Percentiles rank a stretch among this genome's conserved stretches.
Evolutionary conservation across 495 filamentous ascomycete species (phyloP).

Genomic region (Pseudevernia furfuracea): DNA sequence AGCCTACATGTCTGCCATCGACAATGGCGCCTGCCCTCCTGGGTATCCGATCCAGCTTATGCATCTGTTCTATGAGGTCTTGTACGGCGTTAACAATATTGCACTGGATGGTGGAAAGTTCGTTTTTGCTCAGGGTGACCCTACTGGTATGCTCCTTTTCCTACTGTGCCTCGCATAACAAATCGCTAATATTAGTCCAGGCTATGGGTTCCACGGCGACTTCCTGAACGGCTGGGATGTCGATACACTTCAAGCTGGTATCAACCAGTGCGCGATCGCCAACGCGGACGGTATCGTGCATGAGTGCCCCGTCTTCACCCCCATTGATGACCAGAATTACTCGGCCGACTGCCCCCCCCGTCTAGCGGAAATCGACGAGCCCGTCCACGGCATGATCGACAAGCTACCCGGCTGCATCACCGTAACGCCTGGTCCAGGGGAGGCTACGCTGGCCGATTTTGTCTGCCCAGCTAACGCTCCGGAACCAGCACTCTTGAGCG

Average conservation of each 20-base stretch:
- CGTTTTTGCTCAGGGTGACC: conserved; percentile 35
- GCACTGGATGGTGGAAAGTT: conserved; percentile 22
- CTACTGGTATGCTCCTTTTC: conserved; percentile 27
- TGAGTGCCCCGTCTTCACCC: conserved; percentile 30
- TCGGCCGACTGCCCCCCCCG: conserved; percentile 21
- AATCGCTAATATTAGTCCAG: conserved; percentile 25
- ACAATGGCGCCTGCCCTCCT: conserved; percentile 36
- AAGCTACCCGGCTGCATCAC: conserved; percentile 41
- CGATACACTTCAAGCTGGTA: conserved; percentile 24
- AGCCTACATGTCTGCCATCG: conserved; percentile 31
- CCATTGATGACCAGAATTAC: conserved; percentile 23
- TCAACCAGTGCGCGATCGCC: background rate
- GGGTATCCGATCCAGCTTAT: conserved; percentile 35
- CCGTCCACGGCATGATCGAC: conserved; percentile 31
- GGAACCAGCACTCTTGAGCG: background rate
- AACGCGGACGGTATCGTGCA: conserved; percentile 27
- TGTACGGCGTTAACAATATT: conserved; percentile 27
- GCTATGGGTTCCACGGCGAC: conserved; percentile 43
- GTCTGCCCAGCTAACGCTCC: conserved; percentile 15
- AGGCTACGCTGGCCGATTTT: conserved; percentile 22
- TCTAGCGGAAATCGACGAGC: conserved; percentile 32
- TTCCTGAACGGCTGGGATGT: conserved; percentile 44
- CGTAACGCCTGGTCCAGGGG: conserved; percentile 31
- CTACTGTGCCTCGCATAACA: background rate
- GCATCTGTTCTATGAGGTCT: conserved; percentile 39